Base-by-base conservation (phyloP, 1,284 basidiomycete genomes). In the Cryptococcus hybrid region DNA sequence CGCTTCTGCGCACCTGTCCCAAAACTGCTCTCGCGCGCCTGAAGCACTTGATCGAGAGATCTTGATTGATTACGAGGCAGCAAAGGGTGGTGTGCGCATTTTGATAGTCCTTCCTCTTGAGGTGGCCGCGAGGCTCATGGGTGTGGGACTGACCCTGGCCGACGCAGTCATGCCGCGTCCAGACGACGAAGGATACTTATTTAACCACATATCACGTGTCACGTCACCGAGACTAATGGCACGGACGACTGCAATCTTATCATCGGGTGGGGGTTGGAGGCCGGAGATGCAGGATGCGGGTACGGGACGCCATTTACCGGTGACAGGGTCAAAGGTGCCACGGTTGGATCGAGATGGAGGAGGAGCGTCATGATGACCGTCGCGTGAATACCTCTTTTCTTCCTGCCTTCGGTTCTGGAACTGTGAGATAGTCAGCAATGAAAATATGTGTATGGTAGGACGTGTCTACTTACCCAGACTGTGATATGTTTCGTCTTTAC, bases 381-480 rank as follows among this genome's bases (percentile, higher is more conserved):
- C 60, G n/a, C 51, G 50, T 9, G 47, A 40, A 47, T 61, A 63
- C 24, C 56, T 52, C 50, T 67, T 67, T 40, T 57, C 54, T 42
- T 65, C 65, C 56, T 67, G 65, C 30, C 65, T 47, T 15, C 63
- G 57, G 47, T 67, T 67, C 52, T 67, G 65, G 51, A 65, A 67
- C 63, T 61, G 44, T 42, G 30, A 30, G 30, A 30, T 30, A 30
- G 39, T 52, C 7, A 51, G 38, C 48, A 50, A 37, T 44, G 34
- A 12, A 18, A 11, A 8, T 6, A 43, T 5, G 9, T 36, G 8
- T 18, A n/a, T 37, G 12, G 24, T 7, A 5, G 44, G 18, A 11
- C 5, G 40, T 39, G 8, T 35, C n/a, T 40, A 57, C 59, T 55
- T 43, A 63, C 64, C 62, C 62, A 65, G 36, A 67, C 61, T 3